phyloP scores from a whole-genome alignment of 257 asterid species.

The Solanum sitiens region DNA sequence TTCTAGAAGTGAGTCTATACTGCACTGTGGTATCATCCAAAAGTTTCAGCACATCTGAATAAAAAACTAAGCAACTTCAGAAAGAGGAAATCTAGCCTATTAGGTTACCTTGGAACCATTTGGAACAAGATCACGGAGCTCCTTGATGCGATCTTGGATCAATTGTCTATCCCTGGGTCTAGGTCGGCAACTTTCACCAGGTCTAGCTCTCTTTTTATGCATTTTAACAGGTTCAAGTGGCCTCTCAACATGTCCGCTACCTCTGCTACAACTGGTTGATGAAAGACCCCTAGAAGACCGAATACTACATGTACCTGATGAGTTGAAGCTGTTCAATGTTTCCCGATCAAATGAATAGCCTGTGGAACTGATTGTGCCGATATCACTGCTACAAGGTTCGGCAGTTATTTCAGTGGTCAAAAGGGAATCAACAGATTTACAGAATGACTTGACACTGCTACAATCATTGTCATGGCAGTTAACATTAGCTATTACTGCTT shows the following conservation, averaged over 20 bases:
- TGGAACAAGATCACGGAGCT: slow-evolving; percentile 83
- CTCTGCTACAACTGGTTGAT: slow-evolving; percentile 64
- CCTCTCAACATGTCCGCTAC: slow-evolving; percentile 54
- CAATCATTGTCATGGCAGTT: slow-evolving; percentile 27
- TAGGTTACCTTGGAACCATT: slow-evolving; percentile 76
- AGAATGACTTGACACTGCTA: slow-evolving; percentile 29
- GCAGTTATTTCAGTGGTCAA: slow-evolving; percentile 47
- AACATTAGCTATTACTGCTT: slow-evolving; percentile 80
- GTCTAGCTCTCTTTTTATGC: slow-evolving; percentile 74
- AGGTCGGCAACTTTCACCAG: slow-evolving; percentile 93
- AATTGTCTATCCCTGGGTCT: slow-evolving; percentile 97
- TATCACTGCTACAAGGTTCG: slow-evolving; percentile 46
- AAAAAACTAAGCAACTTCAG: neutral
- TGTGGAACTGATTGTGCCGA: slow-evolving; percentile 53
- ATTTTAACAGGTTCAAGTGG: slow-evolving; percentile 37
- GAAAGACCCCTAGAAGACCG: slow-evolving; percentile 51
- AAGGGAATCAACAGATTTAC: slow-evolving; percentile 31
- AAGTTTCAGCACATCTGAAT: slow-evolving; percentile 29
- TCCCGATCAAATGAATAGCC: slow-evolving; percentile 62
- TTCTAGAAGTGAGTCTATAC: slow-evolving; percentile 93
- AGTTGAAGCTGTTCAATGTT: slow-evolving; percentile 52
- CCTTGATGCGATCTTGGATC: slow-evolving; percentile 97
- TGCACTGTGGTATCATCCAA: slow-evolving; percentile 59
- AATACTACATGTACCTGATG: slow-evolving; percentile 45
- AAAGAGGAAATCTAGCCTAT: neutral